Base-by-base conservation (phyloP, 495 filamentous ascomycete genomes). In the Tuber borchii region DNA sequence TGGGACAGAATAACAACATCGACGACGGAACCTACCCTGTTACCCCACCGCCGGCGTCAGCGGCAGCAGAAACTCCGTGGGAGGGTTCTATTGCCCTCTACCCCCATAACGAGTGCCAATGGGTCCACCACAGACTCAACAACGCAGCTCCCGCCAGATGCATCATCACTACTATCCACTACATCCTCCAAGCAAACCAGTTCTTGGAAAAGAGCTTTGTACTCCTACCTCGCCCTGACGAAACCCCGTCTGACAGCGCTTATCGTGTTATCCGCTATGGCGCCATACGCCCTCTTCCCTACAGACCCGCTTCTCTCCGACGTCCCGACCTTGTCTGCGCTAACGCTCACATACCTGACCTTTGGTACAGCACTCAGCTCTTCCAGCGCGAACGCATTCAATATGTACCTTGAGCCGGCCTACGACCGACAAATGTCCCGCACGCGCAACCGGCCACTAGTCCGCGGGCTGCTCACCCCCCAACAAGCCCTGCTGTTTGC, bases 191-290 rank as follows among this genome's bases (percentile, higher is more conserved):
- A 86, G n/a, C 89, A 91, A 44, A 84, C 88, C 69, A 80, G 86
- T 79, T 96, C 95, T 68, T 74, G 96, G 71, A 90, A 91, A 69
- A 92, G 94, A 75, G 87, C 88, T 56, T 78, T 95, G 72, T 92
- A 94, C n/a, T 90, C 93, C 48, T 93, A 92, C 82, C 91, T 99
- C 79, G 92, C 95, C 12, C 91, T 99, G 80, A 91, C 93, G 39
- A 99, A 99, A 85, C 95, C 95, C 8, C 93, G 96, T 68, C 89
- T 99, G 65, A 95, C 94, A 20, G 91, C 97, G 75, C 87, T 99
- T 39, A 91, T 99, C 75, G 90, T 97, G 45, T 90, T 98, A 71
- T 93, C 93, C 0, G 94, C 96, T 17, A 97, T 94, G 75, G 90
- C 93, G 2, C 90, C 95, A 42, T 99, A 99, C 84, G 92, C 92